Evolutionary conservation across 805 yeast genomes (phyloP).

Genomic region (Wickerhamiella galacta): DNA sequence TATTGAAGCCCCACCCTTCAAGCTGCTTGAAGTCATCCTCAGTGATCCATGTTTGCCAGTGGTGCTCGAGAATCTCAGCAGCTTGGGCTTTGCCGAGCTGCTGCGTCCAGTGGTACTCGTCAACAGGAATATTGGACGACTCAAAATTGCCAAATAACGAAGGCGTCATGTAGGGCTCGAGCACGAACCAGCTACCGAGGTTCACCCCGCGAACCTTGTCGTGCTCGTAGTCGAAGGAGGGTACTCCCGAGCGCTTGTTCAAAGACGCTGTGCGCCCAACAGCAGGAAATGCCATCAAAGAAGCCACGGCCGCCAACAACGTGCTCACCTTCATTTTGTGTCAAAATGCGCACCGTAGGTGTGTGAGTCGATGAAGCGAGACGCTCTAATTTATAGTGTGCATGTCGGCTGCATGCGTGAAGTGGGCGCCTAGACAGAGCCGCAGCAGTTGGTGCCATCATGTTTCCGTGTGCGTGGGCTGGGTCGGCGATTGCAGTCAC

Average conservation of each 20-base stretch:
- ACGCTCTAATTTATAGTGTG: too few species aligned
- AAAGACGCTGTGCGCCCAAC: too few species aligned
- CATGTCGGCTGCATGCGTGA: too few species aligned
- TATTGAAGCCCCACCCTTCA: constrained; percentile 32
- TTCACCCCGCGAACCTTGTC: constrained; percentile 35
- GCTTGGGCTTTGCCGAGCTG: constrained; percentile 47
- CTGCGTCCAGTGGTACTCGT: constrained; percentile 58
- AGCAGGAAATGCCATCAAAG: too few species aligned
- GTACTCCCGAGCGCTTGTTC: constrained; percentile 25
- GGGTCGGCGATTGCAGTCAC: too few species aligned
- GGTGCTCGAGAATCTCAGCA: constrained; percentile 33
- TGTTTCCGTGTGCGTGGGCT: too few species aligned
- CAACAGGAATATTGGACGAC: constrained; percentile 40
- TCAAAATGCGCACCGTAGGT: too few species aligned
- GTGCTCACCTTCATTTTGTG: too few species aligned
- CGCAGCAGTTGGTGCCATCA: too few species aligned
- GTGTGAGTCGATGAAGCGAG: too few species aligned
- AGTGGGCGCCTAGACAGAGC: too few species aligned
- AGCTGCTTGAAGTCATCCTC: constrained; percentile 55
- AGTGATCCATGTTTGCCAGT: constrained; percentile 66
- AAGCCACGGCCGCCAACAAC: too few species aligned
- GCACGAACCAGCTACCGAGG: constrained; percentile 80
- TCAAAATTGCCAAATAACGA: constrained; percentile 24
- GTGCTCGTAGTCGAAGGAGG: constrained; percentile 17
- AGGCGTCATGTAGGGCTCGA: constrained; percentile 79